Conservation (phyloP, 2,329 filamentous ascomycete species). For the Xylariomycetidae sp. region DNA sequence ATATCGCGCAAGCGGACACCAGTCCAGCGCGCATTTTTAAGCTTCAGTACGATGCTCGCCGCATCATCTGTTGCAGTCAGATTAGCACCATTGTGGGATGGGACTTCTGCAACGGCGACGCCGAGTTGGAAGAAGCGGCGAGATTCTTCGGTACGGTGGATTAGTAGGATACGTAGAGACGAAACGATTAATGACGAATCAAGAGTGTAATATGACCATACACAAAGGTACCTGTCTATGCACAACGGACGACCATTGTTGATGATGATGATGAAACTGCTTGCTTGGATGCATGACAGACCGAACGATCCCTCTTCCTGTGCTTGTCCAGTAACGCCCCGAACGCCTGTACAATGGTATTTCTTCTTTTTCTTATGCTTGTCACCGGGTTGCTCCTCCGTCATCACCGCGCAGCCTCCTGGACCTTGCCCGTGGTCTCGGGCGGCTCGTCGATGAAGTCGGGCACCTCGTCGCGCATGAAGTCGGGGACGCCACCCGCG, state of each 20-base stretch:
- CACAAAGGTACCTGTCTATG: no score
- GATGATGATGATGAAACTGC: no score
- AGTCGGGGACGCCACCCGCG: slow-evolving; percentile 64
- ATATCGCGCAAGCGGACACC: slow-evolving; percentile 39
- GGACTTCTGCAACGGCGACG: slow-evolving; percentile 90
- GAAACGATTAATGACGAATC: no score
- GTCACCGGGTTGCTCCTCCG: no score
- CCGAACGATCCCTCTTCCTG: no score
- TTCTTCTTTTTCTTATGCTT: no score
- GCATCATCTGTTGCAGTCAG: slow-evolving; percentile 92
- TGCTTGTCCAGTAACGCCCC: no score
- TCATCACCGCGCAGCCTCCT: slow-evolving; percentile 62
- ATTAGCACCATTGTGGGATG: slow-evolving; percentile 89
- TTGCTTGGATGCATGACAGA: no score
- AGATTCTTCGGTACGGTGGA: slow-evolving; percentile 68
- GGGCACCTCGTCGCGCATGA: slow-evolving; percentile 83
- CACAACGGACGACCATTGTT: no score
- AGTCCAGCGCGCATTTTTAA: slow-evolving; percentile 75
- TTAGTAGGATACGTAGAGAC: no score
- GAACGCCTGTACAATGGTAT: no score
- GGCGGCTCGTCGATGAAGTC: slow-evolving; percentile 93
- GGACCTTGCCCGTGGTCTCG: slow-evolving; percentile 64
- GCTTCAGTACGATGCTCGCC: slow-evolving; percentile 86
- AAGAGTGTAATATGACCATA: no score
- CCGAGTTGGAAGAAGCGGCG: slow-evolving; percentile 70